phyloP scores from a whole-genome alignment of 441 rosid species.

The Populus tomentosa region DNA sequence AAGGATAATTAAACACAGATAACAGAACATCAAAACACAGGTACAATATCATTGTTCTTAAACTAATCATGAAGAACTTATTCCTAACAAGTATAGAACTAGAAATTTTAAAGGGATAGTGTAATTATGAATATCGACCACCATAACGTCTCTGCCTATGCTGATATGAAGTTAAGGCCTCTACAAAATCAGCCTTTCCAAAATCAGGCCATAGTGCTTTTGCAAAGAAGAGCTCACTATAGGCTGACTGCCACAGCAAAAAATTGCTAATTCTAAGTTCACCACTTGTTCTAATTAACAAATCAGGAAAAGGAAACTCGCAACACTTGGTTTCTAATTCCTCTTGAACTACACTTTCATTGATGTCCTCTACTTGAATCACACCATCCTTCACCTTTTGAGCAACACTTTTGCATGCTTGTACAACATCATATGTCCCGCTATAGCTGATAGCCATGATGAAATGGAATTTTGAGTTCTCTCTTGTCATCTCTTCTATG shows the following conservation, averaged over 20 bases:
- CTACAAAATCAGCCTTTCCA: constrained; percentile 44
- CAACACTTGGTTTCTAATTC: constrained; percentile 59
- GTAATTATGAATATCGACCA: not conserved
- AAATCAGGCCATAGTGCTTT: constrained; percentile 81
- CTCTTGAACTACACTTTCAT: constrained; percentile 48
- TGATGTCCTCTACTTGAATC: constrained; percentile 44
- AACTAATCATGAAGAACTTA: not conserved
- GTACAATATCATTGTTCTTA: not conserved
- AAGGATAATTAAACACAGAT: not conserved
- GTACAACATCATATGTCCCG: constrained; percentile 63
- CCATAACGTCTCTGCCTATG: constrained; percentile 73
- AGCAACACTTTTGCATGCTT: constrained; percentile 65
- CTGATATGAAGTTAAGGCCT: constrained; percentile 64
- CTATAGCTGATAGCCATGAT: constrained; percentile 77
- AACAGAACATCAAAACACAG: not conserved
- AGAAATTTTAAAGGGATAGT: not conserved
- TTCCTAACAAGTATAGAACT: not conserved
- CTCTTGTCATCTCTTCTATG: constrained; percentile 45
- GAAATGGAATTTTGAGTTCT: constrained; percentile 49
- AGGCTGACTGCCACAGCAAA: constrained; percentile 76
- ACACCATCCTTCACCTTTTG: constrained; percentile 46
- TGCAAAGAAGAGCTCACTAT: constrained; percentile 68
- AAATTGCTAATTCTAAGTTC: constrained; percentile 82
- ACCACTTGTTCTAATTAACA: constrained; percentile 65
- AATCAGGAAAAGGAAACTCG: constrained; percentile 58